Conservation (phyloP, 2,329 filamentous ascomycete species). For the Fusarium continuum region DNA sequence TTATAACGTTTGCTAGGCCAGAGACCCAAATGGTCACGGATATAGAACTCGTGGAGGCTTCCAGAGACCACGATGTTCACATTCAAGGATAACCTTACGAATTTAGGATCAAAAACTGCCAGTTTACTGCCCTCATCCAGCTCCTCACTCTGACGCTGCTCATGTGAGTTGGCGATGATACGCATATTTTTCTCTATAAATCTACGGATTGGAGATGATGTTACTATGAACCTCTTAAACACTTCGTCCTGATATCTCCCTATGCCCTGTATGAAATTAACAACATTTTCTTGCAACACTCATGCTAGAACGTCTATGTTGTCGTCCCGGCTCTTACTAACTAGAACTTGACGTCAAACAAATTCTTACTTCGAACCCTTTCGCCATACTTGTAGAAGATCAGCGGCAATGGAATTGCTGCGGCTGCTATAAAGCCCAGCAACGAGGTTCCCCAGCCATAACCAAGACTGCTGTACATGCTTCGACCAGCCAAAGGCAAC, state of each 20-base stretch:
- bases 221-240: neutral
- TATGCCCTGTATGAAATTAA: too few species aligned
- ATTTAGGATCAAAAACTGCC: too few species aligned
- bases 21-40: neutral
- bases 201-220: neutral
- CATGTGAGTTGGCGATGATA: neutral
- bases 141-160: too few species aligned
- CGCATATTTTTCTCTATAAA: neutral
- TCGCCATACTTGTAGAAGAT: conserved; percentile 52
- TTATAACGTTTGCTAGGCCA: neutral
- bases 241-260: neutral
- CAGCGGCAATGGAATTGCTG: conserved; percentile 50
- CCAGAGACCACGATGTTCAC: neutral
- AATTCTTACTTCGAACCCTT: conserved; percentile 47
- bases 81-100: neutral
- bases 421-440: conserved; percentile 60
- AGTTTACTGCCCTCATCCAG: too few species aligned
- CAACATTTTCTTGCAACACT: too few species aligned
- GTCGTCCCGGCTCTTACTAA: too few species aligned
- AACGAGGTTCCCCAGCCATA: conserved; percentile 60
- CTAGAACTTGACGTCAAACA: conserved; percentile 40
- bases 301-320: too few species aligned
- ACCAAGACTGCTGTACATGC: conserved; percentile 50
- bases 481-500: conserved; percentile 66
- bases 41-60: neutral